These are phyloP conservation scores for Lonicera japonica DNA, from an alignment of 129 eudicot species.

Conservation along the genomic window DNA sequence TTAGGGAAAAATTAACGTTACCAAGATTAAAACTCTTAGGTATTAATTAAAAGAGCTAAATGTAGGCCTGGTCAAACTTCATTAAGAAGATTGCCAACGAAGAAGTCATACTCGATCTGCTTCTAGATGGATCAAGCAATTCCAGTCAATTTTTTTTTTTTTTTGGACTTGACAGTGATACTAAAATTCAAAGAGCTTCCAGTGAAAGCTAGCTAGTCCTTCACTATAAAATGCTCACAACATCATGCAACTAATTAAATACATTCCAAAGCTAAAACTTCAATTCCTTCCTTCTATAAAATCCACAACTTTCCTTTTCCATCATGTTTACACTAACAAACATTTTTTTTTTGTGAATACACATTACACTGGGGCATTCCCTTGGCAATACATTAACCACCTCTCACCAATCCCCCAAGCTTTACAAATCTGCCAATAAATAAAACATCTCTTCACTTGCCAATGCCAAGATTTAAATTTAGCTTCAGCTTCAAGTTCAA, in stretches of 20 bases:
- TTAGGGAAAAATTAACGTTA: no score
- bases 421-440: no score
- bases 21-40: no score
- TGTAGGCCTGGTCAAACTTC: background rate
- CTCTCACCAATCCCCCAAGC: no score
- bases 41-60: no score
- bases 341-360: no score
- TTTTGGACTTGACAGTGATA: background rate
- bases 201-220: slow-evolving; percentile 7
- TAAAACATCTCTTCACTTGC: no score
- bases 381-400: no score
- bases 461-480: no score
- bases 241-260: background rate
- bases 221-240: background rate
- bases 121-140: background rate
- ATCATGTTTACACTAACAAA: slow-evolving; percentile 18
- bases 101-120: slow-evolving; percentile 2
- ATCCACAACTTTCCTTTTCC: background rate
- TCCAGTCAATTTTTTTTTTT: background rate
- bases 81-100: slow-evolving; percentile 9
- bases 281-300: background rate
- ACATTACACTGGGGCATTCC: no score
- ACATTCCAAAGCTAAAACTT: background rate
- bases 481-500: no score
- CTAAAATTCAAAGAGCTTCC: slow-evolving; percentile 10